Evolutionary conservation across 2,329 filamentous ascomycete species (phyloP).

Genomic region (Fusarium piperis): DNA sequence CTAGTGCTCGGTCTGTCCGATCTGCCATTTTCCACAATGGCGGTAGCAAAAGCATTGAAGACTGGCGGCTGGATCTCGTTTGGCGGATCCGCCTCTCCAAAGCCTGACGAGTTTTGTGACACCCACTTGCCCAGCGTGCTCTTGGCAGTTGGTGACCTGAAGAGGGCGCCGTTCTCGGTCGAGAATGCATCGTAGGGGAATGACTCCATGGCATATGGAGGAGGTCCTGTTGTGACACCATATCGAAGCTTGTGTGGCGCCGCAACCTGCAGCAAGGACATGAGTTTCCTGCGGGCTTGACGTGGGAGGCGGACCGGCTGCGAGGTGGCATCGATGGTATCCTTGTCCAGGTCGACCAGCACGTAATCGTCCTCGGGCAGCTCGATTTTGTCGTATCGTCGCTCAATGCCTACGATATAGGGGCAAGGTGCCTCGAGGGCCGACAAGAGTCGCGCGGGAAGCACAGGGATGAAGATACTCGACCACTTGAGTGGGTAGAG

Average conservation of each 20-base stretch:
- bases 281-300: constrained; percentile 88
- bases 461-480: constrained; percentile 91
- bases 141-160: constrained; percentile 74
- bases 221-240: constrained; percentile 87
- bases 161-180: constrained; percentile 84
- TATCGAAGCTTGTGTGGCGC: constrained; percentile 90
- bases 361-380: constrained; percentile 96
- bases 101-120: constrained; percentile 87
- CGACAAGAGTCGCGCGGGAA: constrained; percentile 87
- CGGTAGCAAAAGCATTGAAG: constrained; percentile 90
- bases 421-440: constrained; percentile 95
- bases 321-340: constrained; percentile 86
- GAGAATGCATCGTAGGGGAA: constrained; percentile 92
- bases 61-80: constrained; percentile 69
- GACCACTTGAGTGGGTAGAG: constrained; percentile 93
- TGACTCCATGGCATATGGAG: constrained; percentile 90
- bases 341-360: constrained; percentile 90
- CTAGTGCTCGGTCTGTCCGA: constrained; percentile 83
- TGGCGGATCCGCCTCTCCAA: constrained; percentile 72
- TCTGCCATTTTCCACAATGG: constrained; percentile 72
- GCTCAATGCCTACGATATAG: constrained; percentile 96
- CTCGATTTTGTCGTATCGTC: constrained; percentile 85
- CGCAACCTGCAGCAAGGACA: constrained; percentile 86
- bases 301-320: constrained; percentile 83
- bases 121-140: constrained; percentile 87